Evolutionary conservation across 169 alveolate species (phyloP).

Genomic region (Plasmodium knowlesi): DNA sequence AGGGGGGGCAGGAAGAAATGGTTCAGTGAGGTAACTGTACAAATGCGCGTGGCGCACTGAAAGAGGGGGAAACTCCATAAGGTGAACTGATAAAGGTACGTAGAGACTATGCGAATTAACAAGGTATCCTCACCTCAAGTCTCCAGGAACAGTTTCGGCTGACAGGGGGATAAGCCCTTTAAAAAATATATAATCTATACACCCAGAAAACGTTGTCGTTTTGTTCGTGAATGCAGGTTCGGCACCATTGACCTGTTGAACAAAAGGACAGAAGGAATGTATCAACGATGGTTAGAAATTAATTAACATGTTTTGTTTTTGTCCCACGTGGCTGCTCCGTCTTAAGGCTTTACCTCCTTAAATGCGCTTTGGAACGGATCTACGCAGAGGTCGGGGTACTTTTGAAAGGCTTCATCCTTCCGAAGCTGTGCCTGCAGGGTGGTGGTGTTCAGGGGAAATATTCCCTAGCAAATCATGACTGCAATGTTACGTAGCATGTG

Average conservation of each 20-base stretch:
- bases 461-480: background rate
- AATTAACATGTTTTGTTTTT: background rate
- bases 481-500: background rate
- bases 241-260: conserved; percentile 31
- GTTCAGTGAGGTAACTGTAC: background rate
- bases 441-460: background rate
- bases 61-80: background rate
- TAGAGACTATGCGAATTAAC: background rate
- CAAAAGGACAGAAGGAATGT: background rate
- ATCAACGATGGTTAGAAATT: background rate
- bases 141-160: conserved; percentile 19
- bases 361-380: conserved; percentile 48
- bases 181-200: conserved; percentile 54
- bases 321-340: background rate
- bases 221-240: conserved; percentile 55
- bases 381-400: conserved; percentile 6
- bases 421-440: conserved; percentile 20
- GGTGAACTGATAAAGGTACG: background rate
- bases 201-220: conserved; percentile 13
- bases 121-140: conserved; percentile 3
- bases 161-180: conserved; percentile 39
- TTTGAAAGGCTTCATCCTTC: conserved; percentile 12
- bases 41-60: background rate
- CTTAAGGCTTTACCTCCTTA: conserved; percentile 15
- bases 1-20: background rate